Evolutionary conservation across 2,329 filamentous ascomycete genomes (phyloP).

Genomic region (Myriosclerotinia curreyana): DNA sequence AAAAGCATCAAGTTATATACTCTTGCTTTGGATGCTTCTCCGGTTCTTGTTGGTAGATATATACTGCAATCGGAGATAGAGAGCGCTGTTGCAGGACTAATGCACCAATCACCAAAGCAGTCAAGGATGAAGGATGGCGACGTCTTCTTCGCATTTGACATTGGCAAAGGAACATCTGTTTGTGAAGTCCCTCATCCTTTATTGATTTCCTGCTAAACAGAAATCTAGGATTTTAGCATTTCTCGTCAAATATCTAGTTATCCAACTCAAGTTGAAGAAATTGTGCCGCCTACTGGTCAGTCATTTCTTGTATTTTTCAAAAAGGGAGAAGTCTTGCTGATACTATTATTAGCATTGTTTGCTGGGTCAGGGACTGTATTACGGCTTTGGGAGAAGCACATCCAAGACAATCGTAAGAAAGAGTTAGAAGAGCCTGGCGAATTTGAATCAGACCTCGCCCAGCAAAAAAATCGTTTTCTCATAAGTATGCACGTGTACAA

Average conservation of each 20-base stretch:
- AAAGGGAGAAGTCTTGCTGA: background rate
- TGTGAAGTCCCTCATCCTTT: background rate
- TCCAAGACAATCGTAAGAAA: background rate
- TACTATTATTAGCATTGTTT: slow-evolving; percentile 1
- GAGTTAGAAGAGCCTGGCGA: background rate
- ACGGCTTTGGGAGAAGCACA: slow-evolving; percentile 1
- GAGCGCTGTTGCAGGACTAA: background rate
- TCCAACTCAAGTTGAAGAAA: slow-evolving; percentile 1
- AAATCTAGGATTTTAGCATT: slow-evolving; percentile 1
- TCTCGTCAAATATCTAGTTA: background rate
- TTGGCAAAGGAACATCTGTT: slow-evolving; percentile 1
- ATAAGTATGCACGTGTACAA: background rate
- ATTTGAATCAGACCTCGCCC: background rate
- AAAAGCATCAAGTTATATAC: background rate
- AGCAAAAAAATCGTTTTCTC: background rate
- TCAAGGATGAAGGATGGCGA: background rate
- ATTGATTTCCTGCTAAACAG: background rate
- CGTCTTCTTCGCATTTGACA: background rate
- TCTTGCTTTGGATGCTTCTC: background rate
- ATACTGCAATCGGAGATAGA: slow-evolving; percentile 2
- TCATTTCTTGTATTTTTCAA: background rate
- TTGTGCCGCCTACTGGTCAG: background rate
- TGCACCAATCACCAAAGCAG: background rate
- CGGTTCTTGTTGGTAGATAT: background rate
- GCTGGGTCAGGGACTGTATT: background rate